Base-by-base conservation (phyloP, 2,329 filamentous ascomycete species). In the Ophiocordyceps camponoti-leonardi region DNA sequence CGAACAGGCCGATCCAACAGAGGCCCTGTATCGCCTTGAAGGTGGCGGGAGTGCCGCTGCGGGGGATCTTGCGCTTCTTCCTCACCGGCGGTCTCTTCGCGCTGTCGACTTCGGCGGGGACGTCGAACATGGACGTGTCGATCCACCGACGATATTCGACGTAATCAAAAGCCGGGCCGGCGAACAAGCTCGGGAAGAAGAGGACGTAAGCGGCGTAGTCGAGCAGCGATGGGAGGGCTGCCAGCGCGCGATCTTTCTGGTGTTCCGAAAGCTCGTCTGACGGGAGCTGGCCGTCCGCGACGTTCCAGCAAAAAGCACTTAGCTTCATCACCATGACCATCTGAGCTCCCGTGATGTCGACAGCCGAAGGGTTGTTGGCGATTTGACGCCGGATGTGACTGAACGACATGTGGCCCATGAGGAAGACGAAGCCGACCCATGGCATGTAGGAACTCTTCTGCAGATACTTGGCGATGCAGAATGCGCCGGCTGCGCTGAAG, bases 281-380 rank as follows among this genome's bases (percentile, higher is more conserved):
- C 3, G 86, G 79, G 19, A 94, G 71, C 48, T 81, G 79, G 19
- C 92, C 93, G 61, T 98, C 92, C 56, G 92, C 87, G 10, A 96
- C 81, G 59, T 96, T 96, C 92, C 92, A 98, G 67, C 86, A 94
- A 59, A 98, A 98, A 6, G 90, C 84, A 20, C 81, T 86, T 33
- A 98, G 77, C 64, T 98, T 98, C 86, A 98, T 98, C 50, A 96
- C 81, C 54, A 96, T 67, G 31, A 98, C 92, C 92, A 98, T 98
- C 63, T 98, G 92, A 1, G 90, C 87, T 39, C 83, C 88, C 0
- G 90, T 95, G 53, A 98, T 88, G 60, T 98, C 92, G 48, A 94
- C 71, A 2, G 67, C 64, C 37, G 75, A 71, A 0, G 84, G 76
- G 49, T 77, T 72, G 53, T 83, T 71, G 37, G 73, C 67, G 37